phyloP scores from a whole-genome alignment of 257 asterid species.

The Marsdenia floribunda region DNA sequence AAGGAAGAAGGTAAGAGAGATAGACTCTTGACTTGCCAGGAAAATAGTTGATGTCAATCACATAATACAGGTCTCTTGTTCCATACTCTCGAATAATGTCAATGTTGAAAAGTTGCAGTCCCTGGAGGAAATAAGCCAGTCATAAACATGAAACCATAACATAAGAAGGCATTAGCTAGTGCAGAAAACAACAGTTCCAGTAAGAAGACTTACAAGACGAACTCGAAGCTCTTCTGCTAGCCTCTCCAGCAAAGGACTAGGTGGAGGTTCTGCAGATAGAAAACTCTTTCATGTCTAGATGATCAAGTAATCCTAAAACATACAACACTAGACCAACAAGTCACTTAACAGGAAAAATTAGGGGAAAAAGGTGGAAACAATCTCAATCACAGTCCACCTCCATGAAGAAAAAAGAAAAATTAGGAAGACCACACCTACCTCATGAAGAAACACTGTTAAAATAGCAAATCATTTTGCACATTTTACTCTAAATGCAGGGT shows the following conservation, averaged over 20 bases:
- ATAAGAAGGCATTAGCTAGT: background rate
- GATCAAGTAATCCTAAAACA: background rate
- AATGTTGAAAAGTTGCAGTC: conserved; percentile 86
- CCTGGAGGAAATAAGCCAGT: conserved; percentile 32
- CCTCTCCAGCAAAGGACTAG: conserved; percentile 74
- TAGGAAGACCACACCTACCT: background rate
- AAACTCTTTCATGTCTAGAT: conserved; percentile 1
- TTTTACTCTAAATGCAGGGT: background rate
- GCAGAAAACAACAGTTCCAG: background rate
- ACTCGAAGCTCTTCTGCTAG: conserved; percentile 76
- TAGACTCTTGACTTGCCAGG: conserved; percentile 54
- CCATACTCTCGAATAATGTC: conserved; percentile 93
- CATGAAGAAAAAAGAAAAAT: no score
- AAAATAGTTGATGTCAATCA: conserved; percentile 88
- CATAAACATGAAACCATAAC: background rate
- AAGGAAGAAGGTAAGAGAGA: background rate
- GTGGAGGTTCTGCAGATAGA: conserved; percentile 69
- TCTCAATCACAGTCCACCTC: background rate
- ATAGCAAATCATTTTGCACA: background rate
- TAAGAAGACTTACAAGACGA: conserved; percentile 44
- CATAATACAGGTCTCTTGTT: conserved; percentile 61
- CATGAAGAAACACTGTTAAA: background rate
- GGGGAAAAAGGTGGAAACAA: no score
- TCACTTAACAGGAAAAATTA: background rate
- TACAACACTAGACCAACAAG: background rate